These are phyloP conservation scores for Peniophora sp. DNA, from an alignment of 1,284 basidiomycete species.

Conservation along the genomic window DNA sequence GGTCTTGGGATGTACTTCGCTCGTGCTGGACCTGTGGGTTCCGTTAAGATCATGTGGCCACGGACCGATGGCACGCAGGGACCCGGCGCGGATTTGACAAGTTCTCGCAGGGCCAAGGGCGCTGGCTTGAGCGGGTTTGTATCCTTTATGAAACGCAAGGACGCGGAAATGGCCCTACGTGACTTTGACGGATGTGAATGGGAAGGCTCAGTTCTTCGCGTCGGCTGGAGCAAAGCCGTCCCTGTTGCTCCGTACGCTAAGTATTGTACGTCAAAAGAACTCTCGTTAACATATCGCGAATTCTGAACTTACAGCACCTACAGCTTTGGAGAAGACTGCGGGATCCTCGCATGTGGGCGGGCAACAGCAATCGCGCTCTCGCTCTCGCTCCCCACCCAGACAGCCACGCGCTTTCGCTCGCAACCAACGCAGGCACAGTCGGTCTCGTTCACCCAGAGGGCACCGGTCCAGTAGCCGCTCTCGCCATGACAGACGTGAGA, in stretches of 20 bases:
- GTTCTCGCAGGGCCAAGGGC: slow-evolving; percentile 57
- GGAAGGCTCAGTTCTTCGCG: slow-evolving; percentile 78
- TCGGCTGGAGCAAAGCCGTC: slow-evolving; percentile 95
- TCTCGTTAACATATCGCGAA: background rate
- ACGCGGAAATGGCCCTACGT: slow-evolving; percentile 82
- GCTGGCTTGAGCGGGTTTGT: slow-evolving; percentile 89
- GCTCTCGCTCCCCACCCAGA: slow-evolving; percentile 22
- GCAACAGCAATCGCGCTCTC: slow-evolving; percentile 32
- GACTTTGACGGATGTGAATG: slow-evolving; percentile 89
- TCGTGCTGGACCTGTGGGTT: slow-evolving; percentile 41
- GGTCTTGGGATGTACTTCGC: slow-evolving; percentile 84
- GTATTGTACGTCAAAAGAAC: slow-evolving; percentile 58
- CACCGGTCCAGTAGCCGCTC: slow-evolving; percentile 2
- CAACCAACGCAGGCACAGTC: slow-evolving; percentile 20
- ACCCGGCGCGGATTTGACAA: slow-evolving; percentile 69
- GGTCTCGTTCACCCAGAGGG: slow-evolving; percentile 9
- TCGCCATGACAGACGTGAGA: slow-evolving; percentile 25
- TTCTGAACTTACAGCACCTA: background rate
- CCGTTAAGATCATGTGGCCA: slow-evolving; percentile 93
- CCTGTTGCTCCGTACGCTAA: slow-evolving; percentile 73
- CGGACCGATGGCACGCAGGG: slow-evolving; percentile 54
- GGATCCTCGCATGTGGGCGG: slow-evolving; percentile 1
- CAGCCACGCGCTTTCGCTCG: slow-evolving; percentile 9
- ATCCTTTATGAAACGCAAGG: slow-evolving; percentile 87
- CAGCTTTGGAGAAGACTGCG: background rate